These are phyloP conservation scores for Fusarium armeniacum DNA, from an alignment of 2,329 filamentous ascomycete genomes.

Conservation along the genomic window DNA sequence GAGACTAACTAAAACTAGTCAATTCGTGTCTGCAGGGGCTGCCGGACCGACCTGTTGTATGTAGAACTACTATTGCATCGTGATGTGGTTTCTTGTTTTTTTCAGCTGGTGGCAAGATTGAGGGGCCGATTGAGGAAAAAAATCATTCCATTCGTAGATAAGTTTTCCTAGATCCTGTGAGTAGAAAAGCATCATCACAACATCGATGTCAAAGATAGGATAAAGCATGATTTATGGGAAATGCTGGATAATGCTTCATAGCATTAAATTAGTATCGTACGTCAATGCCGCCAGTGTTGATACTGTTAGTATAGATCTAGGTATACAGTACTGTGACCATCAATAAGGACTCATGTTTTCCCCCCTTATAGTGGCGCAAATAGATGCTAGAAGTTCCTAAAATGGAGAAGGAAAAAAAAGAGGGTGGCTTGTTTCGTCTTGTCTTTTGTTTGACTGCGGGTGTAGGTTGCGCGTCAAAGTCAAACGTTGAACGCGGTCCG, in stretches of 20 bases:
- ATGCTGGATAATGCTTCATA: conserved; percentile 6
- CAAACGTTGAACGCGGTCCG: conserved; percentile 3
- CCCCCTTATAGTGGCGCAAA: conserved; percentile 29
- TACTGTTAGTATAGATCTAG: neutral
- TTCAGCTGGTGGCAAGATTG: conserved; percentile 33
- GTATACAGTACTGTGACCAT: conserved; percentile 1
- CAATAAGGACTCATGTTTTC: conserved; percentile 13
- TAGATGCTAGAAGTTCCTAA: conserved; percentile 38
- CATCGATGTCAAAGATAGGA: neutral
- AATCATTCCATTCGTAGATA: neutral
- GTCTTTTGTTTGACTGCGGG: conserved; percentile 21
- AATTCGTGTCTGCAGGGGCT: conserved; percentile 22
- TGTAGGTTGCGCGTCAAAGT: conserved; percentile 30
- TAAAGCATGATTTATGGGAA: conserved; percentile 6
- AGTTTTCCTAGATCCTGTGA: conserved; percentile 6
- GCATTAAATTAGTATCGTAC: neutral
- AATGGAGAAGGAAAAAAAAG: neutral
- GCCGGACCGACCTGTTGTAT: neutral
- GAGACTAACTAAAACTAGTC: conserved; percentile 24
- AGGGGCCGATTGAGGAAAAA: conserved; percentile 10
- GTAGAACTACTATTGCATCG: neutral
- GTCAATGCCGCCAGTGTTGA: neutral
- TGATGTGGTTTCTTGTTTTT: conserved; percentile 8
- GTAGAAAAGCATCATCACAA: conserved; percentile 2
- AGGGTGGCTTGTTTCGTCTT: conserved; percentile 30